Percentiles rank a stretch among this genome's conserved stretches.
phyloP scores from a whole-genome alignment of 352 stramenopile genomes.

The Halophytophthora polymorphica region DNA sequence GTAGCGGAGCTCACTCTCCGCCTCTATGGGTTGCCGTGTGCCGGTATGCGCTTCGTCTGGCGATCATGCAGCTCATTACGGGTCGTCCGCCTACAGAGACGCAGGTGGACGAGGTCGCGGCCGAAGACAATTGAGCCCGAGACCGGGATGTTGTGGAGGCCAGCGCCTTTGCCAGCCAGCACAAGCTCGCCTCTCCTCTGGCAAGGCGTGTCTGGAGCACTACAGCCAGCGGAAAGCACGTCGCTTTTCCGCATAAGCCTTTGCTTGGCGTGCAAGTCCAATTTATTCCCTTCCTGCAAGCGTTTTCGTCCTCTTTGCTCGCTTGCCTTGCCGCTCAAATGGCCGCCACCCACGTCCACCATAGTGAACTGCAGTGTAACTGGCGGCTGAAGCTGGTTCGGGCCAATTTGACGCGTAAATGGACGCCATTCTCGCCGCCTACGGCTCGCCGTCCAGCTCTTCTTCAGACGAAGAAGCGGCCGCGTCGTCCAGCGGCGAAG shows the following conservation, averaged over 20 bases:
- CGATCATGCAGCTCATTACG: slow-evolving; percentile 52
- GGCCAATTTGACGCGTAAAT: slow-evolving; percentile 12
- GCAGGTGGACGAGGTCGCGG: slow-evolving; percentile 61
- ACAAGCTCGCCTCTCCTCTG: too few species aligned
- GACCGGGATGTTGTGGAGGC: background rate
- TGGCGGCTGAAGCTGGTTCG: too few species aligned
- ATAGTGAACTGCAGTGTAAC: too few species aligned
- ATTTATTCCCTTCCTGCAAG: too few species aligned
- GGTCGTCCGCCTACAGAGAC: slow-evolving; percentile 59
- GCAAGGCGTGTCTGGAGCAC: too few species aligned
- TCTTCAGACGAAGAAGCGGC: slow-evolving; percentile 12
- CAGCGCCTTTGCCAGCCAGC: background rate
- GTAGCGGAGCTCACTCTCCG: background rate
- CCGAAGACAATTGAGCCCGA: slow-evolving; percentile 46
- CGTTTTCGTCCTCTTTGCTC: too few species aligned
- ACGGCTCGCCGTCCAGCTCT: slow-evolving; percentile 31
- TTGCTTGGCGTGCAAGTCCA: too few species aligned
- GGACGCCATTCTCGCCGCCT: slow-evolving; percentile 37
- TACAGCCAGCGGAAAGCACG: too few species aligned
- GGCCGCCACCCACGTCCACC: too few species aligned
- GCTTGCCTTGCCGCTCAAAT: too few species aligned
- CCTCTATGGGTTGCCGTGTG: background rate
- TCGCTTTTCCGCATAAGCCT: too few species aligned
- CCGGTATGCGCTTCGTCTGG: slow-evolving; percentile 4
- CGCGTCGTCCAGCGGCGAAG: slow-evolving; percentile 20